phyloP scores from a whole-genome alignment of 495 filamentous ascomycete genomes.

The Aspergillus avenaceus region DNA sequence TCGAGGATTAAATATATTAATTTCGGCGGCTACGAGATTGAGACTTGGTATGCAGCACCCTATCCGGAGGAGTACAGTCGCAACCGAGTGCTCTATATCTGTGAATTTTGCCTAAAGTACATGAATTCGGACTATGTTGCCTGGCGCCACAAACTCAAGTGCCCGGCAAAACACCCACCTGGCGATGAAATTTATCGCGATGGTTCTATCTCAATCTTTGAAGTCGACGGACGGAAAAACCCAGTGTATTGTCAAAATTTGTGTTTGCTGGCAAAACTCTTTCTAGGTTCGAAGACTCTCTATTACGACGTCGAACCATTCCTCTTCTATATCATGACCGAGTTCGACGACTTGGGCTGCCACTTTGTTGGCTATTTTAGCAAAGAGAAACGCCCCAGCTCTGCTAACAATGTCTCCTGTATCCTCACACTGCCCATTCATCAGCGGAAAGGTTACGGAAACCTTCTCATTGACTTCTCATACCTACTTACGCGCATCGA shows the following conservation, averaged over 20 bases:
- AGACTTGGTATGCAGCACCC: conserved; percentile 99
- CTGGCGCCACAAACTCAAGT: conserved; percentile 97
- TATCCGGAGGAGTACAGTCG: conserved; percentile 98
- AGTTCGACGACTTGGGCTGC: conserved; percentile 87
- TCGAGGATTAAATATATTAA: conserved; percentile 99
- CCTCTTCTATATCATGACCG: conserved; percentile 97
- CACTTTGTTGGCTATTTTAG: conserved; percentile 99
- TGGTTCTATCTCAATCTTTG: conserved; percentile 88
- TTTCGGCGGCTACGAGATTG: conserved; percentile 94
- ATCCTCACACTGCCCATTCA: conserved; percentile 95
- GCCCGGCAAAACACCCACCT: conserved; percentile 90
- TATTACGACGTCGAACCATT: conserved; percentile 99
- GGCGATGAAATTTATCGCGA: conserved; percentile 98
- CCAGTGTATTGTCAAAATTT: conserved; percentile 97
- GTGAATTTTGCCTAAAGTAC: conserved; percentile 98
- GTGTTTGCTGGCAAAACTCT: conserved; percentile 92
- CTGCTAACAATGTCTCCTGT: conserved; percentile 94
- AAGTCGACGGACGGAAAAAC: conserved; percentile 95
- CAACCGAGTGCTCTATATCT: conserved; percentile 93
- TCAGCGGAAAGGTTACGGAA: conserved; percentile 94
- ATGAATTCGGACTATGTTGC: conserved; percentile 98
- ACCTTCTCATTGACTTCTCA: conserved; percentile 95
- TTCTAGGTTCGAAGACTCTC: conserved; percentile 93
- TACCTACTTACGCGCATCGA: conserved; percentile 93
- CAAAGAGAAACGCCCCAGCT: conserved; percentile 95